A percentile compares a stretch with the other conserved stretches of the same genome.
phyloP scores from a whole-genome alignment of 1,284 basidiomycete species.

The Cystobasidium sp. region DNA sequence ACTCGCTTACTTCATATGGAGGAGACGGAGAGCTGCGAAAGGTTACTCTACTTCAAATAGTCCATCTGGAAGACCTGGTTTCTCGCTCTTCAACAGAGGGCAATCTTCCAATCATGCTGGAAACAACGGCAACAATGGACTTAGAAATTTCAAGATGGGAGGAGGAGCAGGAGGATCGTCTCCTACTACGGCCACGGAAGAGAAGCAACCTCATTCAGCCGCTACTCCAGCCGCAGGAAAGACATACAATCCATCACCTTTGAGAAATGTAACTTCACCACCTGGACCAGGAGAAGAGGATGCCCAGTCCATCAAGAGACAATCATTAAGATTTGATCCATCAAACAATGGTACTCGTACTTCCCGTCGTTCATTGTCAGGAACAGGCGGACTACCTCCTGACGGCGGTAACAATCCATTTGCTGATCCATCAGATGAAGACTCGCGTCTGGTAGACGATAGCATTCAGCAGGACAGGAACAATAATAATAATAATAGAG shows the following conservation, averaged over 20 bases:
- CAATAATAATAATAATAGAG: background rate
- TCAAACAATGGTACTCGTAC: conserved; percentile 11
- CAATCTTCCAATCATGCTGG: background rate
- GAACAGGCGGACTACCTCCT: background rate
- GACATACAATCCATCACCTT: conserved; percentile 6
- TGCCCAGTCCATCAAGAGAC: conserved; percentile 31
- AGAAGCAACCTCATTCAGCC: conserved; percentile 7
- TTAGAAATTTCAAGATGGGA: conserved; percentile 26
- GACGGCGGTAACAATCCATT: conserved; percentile 29
- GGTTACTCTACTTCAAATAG: background rate
- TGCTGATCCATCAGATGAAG: conserved; percentile 13
- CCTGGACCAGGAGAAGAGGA: conserved; percentile 24
- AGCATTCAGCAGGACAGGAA: conserved; percentile 4
- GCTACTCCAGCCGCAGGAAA: background rate
- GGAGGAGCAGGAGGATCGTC: background rate
- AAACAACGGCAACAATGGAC: conserved; percentile 16
- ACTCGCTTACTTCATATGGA: conserved; percentile 52
- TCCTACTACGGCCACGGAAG: background rate
- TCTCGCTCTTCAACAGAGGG: background rate
- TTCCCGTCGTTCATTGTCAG: conserved; percentile 24
- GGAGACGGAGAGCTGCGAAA: conserved; percentile 12
- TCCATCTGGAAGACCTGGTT: no score
- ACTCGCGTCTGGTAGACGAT: background rate
- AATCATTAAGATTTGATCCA: conserved; percentile 37
- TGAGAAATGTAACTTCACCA: conserved; percentile 16